These are phyloP conservation scores for Elongisporangium prolatum DNA, from an alignment of 352 stramenopile genomes.

Conservation along the genomic window DNA sequence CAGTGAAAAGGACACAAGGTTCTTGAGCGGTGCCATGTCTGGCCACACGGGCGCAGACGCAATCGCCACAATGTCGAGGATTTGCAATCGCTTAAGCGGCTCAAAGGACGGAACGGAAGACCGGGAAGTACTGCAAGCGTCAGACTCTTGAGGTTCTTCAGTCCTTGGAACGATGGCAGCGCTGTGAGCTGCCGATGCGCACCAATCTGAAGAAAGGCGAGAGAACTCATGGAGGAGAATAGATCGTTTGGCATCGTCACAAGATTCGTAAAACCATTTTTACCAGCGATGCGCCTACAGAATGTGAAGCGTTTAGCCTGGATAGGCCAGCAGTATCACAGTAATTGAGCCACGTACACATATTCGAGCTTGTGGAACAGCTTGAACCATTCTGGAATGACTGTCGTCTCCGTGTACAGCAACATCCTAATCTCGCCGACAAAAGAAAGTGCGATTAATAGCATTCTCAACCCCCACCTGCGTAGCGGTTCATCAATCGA, in stretches of 20 bases:
- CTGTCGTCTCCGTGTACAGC: slow-evolving; percentile 21
- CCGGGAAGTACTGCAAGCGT: slow-evolving; percentile 15
- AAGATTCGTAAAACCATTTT: slow-evolving; percentile 25
- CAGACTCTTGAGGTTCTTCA: slow-evolving; percentile 19
- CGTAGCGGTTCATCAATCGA: too few species aligned
- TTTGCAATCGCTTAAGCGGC: slow-evolving; percentile 7
- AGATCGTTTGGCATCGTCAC: slow-evolving; percentile 21
- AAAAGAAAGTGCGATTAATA: background rate
- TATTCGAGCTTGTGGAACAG: slow-evolving; percentile 31
- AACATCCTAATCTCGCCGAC: slow-evolving; percentile 12
- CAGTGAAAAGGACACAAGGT: slow-evolving; percentile 22
- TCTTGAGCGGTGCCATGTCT: slow-evolving; percentile 17
- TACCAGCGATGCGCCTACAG: slow-evolving; percentile 31
- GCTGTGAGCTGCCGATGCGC: slow-evolving; percentile 14
- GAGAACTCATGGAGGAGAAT: slow-evolving; percentile 29
- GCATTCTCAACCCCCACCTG: too few species aligned
- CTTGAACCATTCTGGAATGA: slow-evolving; percentile 22
- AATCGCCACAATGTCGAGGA: slow-evolving; percentile 20
- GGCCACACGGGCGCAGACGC: slow-evolving; percentile 10
- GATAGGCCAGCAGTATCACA: too few species aligned
- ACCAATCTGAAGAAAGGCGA: slow-evolving; percentile 34
- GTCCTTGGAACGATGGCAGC: slow-evolving; percentile 22
- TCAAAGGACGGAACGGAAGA: slow-evolving; percentile 28
- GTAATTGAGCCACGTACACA: slow-evolving; percentile 20
- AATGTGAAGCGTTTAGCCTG: too few species aligned